A percentile compares a stretch with the other conserved stretches of the same genome.
Evolutionary conservation across 1,139 yeast species (phyloP).

Genomic region (Candida sp.): DNA sequence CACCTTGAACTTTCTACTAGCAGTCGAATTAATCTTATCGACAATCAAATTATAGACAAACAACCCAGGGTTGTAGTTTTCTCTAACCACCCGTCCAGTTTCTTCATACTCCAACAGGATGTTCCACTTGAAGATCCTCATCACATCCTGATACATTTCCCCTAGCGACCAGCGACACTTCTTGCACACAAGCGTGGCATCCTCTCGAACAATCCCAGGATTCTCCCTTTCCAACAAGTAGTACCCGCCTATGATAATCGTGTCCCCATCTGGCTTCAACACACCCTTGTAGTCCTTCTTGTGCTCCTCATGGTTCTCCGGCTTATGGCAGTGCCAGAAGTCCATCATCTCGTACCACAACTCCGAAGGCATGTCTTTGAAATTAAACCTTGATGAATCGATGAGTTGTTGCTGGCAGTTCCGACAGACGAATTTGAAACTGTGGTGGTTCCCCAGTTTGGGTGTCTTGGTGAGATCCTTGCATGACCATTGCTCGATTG

Average conservation of each 20-base stretch:
- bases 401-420: conserved; percentile 31
- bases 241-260: conserved; percentile 60
- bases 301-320: conserved; percentile 39
- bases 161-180: conserved; percentile 39
- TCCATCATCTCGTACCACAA: conserved; percentile 97
- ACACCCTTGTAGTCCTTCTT: conserved; percentile 33
- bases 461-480: conserved; percentile 42
- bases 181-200: conserved; percentile 24
- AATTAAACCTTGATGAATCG: conserved; percentile 27
- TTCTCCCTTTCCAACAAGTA: conserved; percentile 51
- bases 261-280: conserved; percentile 47
- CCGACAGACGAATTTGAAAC: conserved; percentile 37
- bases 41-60: conserved; percentile 43
- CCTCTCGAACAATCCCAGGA: conserved; percentile 14
- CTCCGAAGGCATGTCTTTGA: conserved; percentile 86
- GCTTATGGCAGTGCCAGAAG: conserved; percentile 98
- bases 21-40: conserved; percentile 52
- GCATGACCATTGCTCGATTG: conserved; percentile 42
- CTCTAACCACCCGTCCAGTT: background rate
- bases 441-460: conserved; percentile 22
- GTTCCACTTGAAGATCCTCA: conserved; percentile 66
- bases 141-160: conserved; percentile 20
- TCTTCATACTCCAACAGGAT: conserved; percentile 32
- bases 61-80: conserved; percentile 32
- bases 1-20: conserved; percentile 60